phyloP scores from a whole-genome alignment of 2,329 filamentous ascomycete species.

The Microcyclospora pomicola region DNA sequence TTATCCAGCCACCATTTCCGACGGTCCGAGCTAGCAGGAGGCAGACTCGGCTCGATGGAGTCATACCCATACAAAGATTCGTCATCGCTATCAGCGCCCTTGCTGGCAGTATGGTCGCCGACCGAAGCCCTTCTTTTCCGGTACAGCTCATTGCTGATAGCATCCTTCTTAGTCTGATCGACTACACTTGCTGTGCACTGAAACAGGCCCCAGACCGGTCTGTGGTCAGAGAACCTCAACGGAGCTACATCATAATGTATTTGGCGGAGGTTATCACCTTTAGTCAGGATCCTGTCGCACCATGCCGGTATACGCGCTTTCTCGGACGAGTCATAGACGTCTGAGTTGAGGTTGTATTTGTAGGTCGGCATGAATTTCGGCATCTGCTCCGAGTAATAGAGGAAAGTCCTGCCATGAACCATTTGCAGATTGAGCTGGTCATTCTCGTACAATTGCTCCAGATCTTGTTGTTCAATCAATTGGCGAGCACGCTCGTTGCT shows the following conservation, averaged over 20 bases:
- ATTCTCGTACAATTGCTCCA: constrained; percentile 74
- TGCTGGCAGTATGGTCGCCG: constrained; percentile 45
- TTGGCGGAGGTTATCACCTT: constrained; percentile 71
- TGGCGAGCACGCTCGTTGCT: constrained; percentile 62
- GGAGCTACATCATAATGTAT: constrained; percentile 70
- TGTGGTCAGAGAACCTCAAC: constrained; percentile 82
- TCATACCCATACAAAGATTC: constrained; percentile 74
- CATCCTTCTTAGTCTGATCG: constrained; percentile 58
- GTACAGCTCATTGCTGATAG: constrained; percentile 64
- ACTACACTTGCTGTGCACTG: constrained; percentile 70
- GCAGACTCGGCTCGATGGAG: constrained; percentile 63
- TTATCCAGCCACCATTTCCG: constrained; percentile 54
- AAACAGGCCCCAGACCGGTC: constrained; percentile 87
- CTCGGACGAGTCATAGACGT: constrained; percentile 86
- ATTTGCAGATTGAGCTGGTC: constrained; percentile 96
- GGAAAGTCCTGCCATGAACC: constrained; percentile 80
- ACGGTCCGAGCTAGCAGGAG: constrained; percentile 47
- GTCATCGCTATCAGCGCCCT: constrained; percentile 52
- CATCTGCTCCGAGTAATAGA: constrained; percentile 76
- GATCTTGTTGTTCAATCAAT: constrained; percentile 56
- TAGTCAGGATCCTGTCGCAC: constrained; percentile 86
- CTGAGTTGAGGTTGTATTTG: constrained; percentile 80
- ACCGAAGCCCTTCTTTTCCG: constrained; percentile 51
- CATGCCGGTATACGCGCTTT: constrained; percentile 92
- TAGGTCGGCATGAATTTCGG: constrained; percentile 90